Base-by-base conservation (phyloP, 352 stramenopile species). In the Thraustochytrium aureum region DNA sequence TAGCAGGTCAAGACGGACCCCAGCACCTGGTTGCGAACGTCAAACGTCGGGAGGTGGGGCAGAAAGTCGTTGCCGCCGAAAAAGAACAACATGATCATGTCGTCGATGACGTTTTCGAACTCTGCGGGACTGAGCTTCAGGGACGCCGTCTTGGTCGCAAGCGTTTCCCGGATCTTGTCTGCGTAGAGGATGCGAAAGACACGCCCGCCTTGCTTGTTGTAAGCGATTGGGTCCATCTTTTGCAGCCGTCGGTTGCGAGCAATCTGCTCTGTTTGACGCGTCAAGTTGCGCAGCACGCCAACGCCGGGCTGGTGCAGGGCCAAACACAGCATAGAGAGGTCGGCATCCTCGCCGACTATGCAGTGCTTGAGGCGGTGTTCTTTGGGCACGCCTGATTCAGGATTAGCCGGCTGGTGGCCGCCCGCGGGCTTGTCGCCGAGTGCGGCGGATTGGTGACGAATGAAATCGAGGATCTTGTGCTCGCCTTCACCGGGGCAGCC, bases 281-380 rank as follows among this genome's bases (percentile, higher is more conserved):
- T 42, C 59, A 90, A 89, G 85, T 94, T 91, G 42, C 97, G 87
- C 45, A 99, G 86, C 74, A 99, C 97, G 35, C 94, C 97, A 89
- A 99, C 99, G 75, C 99, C 92, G n/a, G 92, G 89, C 87, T 99
- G 96, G 83, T 99, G 97, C 4, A 96, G 99, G 6, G 94, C 96
- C 20, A 99, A 87, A 1, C 91, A 94, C 59, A 99, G 88, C 97
- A 99, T 99, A 87, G 99, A 99, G 2, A 99, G 89, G 90, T 99
- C 97, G 39, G 97, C 97, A 87, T 99, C 96, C 47, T 99, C 87
- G 61, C 96, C 96, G 83, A 99, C 94, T 22, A 99, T 86, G 33
- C 99, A 93, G 85, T 99, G 96, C 62, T 92, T 91, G 47, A 56
- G 47, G 47, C 26, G 17, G 17, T 17, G 17, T 26, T 56, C 26